A percentile compares a stretch with the other conserved stretches of the same genome.
Conservation (phyloP, 352 stramenopile species). For the Phytophthora capsici region DNA sequence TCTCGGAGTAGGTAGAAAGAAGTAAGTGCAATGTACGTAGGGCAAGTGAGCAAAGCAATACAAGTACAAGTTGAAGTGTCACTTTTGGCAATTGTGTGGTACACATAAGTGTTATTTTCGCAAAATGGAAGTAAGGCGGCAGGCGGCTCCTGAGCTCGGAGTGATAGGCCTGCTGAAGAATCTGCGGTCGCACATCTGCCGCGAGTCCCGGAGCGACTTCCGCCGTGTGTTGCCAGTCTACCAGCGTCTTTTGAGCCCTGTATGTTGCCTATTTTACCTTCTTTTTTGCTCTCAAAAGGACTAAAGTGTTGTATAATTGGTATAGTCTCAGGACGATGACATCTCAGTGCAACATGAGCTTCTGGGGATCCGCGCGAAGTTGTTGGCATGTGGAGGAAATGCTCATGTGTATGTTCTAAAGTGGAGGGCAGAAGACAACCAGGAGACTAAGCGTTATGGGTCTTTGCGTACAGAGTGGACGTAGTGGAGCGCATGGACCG, state of each 20-base stretch:
- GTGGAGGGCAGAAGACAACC: not conserved
- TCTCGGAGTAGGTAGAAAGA: constrained; percentile 35
- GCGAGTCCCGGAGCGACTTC: constrained; percentile 32
- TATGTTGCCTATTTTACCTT: constrained; percentile 25
- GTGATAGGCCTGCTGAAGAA: constrained; percentile 52
- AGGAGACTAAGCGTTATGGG: not conserved
- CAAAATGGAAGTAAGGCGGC: not conserved
- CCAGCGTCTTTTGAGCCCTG: constrained; percentile 57
- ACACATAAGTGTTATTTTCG: constrained; percentile 2
- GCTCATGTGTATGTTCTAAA: constrained; percentile 30
- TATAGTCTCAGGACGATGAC: constrained; percentile 8
- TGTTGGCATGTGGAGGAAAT: constrained; percentile 21
- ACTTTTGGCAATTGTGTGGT: constrained; percentile 25
- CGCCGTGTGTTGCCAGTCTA: constrained; percentile 45
- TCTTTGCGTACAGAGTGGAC: constrained; percentile 32
- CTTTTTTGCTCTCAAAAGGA: not conserved
- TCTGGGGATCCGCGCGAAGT: constrained; percentile 31
- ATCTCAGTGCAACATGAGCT: constrained; percentile 29
- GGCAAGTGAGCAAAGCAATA: not conserved
- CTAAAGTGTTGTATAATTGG: not conserved
- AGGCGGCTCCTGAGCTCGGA: constrained; percentile 14
- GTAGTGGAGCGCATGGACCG: constrained; percentile 45
- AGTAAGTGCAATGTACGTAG: not conserved
- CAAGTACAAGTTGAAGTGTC: constrained; percentile 3
- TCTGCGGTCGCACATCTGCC: constrained; percentile 41